Evolutionary conservation across 768 basidiomycete genomes (phyloP).

Genomic region (Psilocybe cubensis): DNA sequence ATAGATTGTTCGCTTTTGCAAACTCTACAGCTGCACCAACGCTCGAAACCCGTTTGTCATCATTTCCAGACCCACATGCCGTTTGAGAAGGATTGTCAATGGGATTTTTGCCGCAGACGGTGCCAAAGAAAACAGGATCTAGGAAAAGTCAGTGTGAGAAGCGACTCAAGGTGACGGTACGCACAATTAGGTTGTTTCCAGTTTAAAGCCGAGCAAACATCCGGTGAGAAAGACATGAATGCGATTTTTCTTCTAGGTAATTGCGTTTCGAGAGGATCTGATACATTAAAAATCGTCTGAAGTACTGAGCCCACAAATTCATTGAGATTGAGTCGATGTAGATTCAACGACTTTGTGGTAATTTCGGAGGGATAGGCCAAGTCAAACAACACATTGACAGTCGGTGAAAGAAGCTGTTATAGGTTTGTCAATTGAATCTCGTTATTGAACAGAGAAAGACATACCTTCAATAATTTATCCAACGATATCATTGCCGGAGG

Average conservation of each 20-base stretch:
- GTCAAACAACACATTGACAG: conserved; percentile 81
- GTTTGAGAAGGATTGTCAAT: conserved; percentile 36
- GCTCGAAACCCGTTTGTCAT: conserved; percentile 61
- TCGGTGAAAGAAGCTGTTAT: conserved; percentile 56
- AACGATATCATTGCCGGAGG: conserved; percentile 71
- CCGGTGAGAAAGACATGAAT: conserved; percentile 92
- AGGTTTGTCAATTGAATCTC: conserved; percentile 5
- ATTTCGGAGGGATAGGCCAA: conserved; percentile 71
- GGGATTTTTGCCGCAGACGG: conserved; percentile 75
- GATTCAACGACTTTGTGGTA: conserved; percentile 42
- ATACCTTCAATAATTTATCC: conserved; percentile 74
- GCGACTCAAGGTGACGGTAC: conserved; percentile 25
- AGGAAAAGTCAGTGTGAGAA: conserved; percentile 5
- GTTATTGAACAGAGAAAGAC: conserved; percentile 20
- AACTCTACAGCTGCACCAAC: conserved; percentile 93
- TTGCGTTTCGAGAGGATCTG: conserved; percentile 51
- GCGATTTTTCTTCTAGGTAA: conserved; percentile 75
- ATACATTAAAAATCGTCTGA: conserved; percentile 76
- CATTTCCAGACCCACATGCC: conserved; percentile 29
- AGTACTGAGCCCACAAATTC: conserved; percentile 84
- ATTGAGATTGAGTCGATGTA: conserved; percentile 72
- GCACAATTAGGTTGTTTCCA: conserved; percentile 99
- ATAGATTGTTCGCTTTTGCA: conserved; percentile 87
- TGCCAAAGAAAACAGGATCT: conserved; percentile 97
- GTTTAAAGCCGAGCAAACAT: conserved; percentile 88